Percentiles rank a stretch among this genome's conserved stretches.
Evolutionary conservation across 805 yeast species (phyloP).

Genomic region (Metschnikowia santaceciliae): DNA sequence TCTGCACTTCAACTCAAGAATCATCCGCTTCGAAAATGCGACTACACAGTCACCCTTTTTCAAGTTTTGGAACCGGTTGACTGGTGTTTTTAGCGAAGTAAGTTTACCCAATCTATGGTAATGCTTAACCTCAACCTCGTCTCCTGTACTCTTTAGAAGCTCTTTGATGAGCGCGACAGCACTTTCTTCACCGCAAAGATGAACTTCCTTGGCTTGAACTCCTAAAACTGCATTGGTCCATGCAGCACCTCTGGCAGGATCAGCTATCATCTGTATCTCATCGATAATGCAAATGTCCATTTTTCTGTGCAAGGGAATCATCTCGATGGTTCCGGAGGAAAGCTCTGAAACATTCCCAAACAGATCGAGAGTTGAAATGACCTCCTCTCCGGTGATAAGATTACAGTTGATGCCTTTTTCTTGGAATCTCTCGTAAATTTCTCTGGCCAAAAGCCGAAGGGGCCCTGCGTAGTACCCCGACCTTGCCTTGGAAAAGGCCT

Average conservation of each 20-base stretch:
- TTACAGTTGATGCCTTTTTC: conserved; percentile 68
- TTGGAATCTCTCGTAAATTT: conserved; percentile 79
- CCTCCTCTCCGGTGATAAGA: conserved; percentile 93
- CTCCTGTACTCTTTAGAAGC: conserved; percentile 71
- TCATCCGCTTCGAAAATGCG: conserved; percentile 73
- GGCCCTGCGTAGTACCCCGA: conserved; percentile 96
- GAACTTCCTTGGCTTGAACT: conserved; percentile 78
- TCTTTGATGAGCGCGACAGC: conserved; percentile 64
- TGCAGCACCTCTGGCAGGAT: conserved; percentile 77
- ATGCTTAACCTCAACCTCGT: conserved; percentile 62
- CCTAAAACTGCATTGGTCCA: conserved; percentile 94
- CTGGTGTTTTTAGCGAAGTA: conserved; percentile 42
- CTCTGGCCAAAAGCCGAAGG: conserved; percentile 82
- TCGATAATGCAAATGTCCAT: conserved; percentile 90
- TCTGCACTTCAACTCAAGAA: conserved; percentile 61
- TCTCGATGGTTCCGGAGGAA: conserved; percentile 88
- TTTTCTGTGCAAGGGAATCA: conserved; percentile 66
- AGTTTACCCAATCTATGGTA: conserved; percentile 77
- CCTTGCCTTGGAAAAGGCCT: conserved; percentile 57
- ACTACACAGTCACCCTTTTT: conserved; percentile 84
- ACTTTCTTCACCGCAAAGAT: conserved; percentile 90
- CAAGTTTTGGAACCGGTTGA: conserved; percentile 37
- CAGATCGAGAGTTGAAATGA: conserved; percentile 63
- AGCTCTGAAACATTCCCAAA: conserved; percentile 70
- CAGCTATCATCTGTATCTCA: conserved; percentile 94